These are phyloP conservation scores for Anthoceros angustus DNA, from an alignment of 225 moss, liverwort and hornwort species.

Conservation along the genomic window DNA sequence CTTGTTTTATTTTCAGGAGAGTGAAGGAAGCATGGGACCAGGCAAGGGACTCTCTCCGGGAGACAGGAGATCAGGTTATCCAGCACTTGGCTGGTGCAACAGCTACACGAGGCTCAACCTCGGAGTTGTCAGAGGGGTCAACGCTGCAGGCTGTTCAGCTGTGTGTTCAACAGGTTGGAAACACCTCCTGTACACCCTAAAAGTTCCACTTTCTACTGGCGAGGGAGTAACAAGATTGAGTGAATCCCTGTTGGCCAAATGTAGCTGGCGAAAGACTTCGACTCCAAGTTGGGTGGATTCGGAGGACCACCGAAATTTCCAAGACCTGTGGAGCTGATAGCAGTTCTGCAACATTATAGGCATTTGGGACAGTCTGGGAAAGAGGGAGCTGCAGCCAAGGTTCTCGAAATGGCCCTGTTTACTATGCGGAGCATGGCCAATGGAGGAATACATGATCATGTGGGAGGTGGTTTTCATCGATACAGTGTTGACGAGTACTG, in stretches of 20 bases:
- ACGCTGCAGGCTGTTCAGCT: conserved; percentile 73
- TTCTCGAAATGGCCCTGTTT: conserved; percentile 79
- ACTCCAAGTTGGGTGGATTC: conserved; percentile 79
- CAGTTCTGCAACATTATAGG: conserved; percentile 72
- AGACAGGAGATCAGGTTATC: conserved; percentile 81
- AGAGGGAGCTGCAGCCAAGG: conserved; percentile 55
- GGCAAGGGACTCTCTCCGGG: conserved; percentile 74
- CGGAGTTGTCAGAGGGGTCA: conserved; percentile 57
- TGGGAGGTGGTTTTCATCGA: conserved; percentile 97
- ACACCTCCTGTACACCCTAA: background rate
- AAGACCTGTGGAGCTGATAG: conserved; percentile 75
- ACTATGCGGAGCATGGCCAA: conserved; percentile 69
- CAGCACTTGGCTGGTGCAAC: conserved; percentile 84
- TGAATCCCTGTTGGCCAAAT: background rate
- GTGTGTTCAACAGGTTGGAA: conserved; percentile 62
- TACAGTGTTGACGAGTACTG: conserved; percentile 98
- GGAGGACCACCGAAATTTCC: conserved; percentile 98
- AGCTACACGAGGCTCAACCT: conserved; percentile 41
- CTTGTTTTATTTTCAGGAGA: conserved; percentile 29
- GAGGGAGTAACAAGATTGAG: no score
- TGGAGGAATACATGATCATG: conserved; percentile 91
- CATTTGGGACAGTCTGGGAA: conserved; percentile 78
- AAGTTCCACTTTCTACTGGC: background rate
- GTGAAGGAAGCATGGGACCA: conserved; percentile 95
- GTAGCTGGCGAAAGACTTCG: conserved; percentile 92